A percentile compares a stretch with the other conserved stretches of the same genome.
Conservation (phyloP, 257 asterid genomes). For the Plantago major region DNA sequence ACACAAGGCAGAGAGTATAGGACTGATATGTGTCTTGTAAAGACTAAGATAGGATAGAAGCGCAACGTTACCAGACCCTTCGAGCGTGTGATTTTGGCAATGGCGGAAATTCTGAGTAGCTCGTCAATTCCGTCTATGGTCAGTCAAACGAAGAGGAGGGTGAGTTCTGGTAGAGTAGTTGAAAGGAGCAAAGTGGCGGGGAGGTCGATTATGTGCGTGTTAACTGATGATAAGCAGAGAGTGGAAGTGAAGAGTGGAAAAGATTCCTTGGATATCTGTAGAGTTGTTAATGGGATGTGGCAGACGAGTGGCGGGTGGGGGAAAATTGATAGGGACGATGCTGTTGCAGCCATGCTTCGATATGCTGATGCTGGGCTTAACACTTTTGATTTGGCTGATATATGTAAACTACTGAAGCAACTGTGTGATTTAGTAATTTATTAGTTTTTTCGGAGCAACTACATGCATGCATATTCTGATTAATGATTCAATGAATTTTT, state of each 20-base stretch:
- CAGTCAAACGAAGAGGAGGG: constrained; percentile 27
- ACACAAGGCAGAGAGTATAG: no score
- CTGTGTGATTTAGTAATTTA: not conserved
- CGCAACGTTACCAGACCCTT: not conserved
- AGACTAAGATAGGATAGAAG: constrained; percentile 24
- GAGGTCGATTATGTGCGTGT: constrained; percentile 40
- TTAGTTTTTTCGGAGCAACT: not conserved
- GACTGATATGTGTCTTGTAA: not conserved
- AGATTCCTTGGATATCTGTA: constrained; percentile 66
- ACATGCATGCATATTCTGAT: not conserved
- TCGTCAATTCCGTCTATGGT: constrained; percentile 30
- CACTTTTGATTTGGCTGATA: constrained; percentile 80
- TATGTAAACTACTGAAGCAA: constrained; percentile 37
- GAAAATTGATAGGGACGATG: constrained; percentile 47
- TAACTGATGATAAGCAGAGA: constrained; percentile 45
- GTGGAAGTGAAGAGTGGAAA: constrained; percentile 62
- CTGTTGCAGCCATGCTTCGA: constrained; percentile 66
- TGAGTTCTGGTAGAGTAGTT: constrained; percentile 20
- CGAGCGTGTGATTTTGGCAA: constrained; percentile 11
- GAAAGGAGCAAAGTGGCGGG: constrained; percentile 26
- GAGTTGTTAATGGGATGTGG: constrained; percentile 84
- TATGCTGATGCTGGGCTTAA: constrained; percentile 69
- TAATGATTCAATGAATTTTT: not conserved
- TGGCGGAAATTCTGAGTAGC: constrained; percentile 39
- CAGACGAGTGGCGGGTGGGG: constrained; percentile 92